Evolutionary conservation across 2,329 filamentous ascomycete species (phyloP), one percentile per base, ranked within the genome.

Genomic region (Allantophomopsis lycopodina): DNA sequence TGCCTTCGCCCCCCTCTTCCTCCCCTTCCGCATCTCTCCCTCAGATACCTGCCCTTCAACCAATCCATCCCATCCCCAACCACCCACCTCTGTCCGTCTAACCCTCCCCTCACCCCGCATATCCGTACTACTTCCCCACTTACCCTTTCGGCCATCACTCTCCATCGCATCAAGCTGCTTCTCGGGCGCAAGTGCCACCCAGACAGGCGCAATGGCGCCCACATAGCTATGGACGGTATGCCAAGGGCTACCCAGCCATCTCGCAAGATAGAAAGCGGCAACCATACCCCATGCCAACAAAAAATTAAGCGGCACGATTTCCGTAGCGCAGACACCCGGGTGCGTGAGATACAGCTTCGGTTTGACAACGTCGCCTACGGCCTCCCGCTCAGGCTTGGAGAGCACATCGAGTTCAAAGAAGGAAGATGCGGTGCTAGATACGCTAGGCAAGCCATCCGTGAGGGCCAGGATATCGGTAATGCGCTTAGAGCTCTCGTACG

Each of bases 401-500:
- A 42, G 35, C 23, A 50, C 49, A 14, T 57, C 46, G 23, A 55
- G 49, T 10, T 55, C 43, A 2, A 63, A 60, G 41, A 83, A 68
- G 56, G 76, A 89, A 1, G 62, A 55, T 4, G 63, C 56, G 2
- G 78, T 71, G 0, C 73, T 66, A 2, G 64, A 60, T 1, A 78
- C 73, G 12, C 76, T 69, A 1, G 84, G 78, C 2, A 89, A 66
- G 16, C 73, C 65, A 10, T 73, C 72, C 0, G 85, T 88, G 17
- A 96, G 64, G n/a, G 74, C 71, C 43, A 96, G 64, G 13, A 94
- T 52, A 55, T 98, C 91, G 2, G 84, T 93, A 15, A 96, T 65
- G 16, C 87, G 78, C 63, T 98, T 96, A 42, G 78, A 79, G 44
- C 77, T 79, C 60, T 96, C 88, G 62, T 98, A 98, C 2, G 88